Percentiles rank a stretch among this genome's conserved stretches.
Conservation (phyloP, 306 rosid species). For the Canavalia ensiformis region DNA sequence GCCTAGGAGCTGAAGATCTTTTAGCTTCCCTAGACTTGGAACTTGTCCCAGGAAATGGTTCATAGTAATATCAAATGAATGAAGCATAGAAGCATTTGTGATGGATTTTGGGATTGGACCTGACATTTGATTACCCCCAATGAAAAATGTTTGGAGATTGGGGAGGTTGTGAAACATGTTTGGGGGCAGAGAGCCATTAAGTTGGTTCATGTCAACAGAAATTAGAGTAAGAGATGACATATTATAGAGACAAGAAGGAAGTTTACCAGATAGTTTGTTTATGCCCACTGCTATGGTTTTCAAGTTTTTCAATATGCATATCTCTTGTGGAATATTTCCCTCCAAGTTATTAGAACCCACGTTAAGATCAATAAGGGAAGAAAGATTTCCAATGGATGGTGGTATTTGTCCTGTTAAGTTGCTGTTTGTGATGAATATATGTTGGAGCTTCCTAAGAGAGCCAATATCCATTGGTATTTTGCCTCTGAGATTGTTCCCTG, state of each 20-base stretch:
- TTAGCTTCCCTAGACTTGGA: conserved; percentile 46
- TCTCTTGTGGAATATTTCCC: conserved; percentile 48
- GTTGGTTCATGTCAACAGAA: rapidly evolving
- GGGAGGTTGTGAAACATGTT: conserved; percentile 51
- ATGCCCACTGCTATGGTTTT: rapidly evolving
- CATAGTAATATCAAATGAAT: rapidly evolving
- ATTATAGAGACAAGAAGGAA: conserved; percentile 51
- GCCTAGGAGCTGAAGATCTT: not conserved
- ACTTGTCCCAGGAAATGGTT: conserved; percentile 49
- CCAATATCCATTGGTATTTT: conserved; percentile 40
- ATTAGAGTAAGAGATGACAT: conserved; percentile 41
- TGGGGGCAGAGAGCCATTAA: conserved; percentile 53
- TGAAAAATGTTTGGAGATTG: not conserved
- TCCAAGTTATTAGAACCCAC: conserved; percentile 4
- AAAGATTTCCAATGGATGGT: conserved; percentile 48
- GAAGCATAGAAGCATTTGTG: conserved; percentile 48
- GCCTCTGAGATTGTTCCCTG: conserved; percentile 22
- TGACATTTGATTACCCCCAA: conserved; percentile 40
- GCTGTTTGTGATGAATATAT: not conserved
- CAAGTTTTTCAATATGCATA: conserved; percentile 17
- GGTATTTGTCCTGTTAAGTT: conserved; percentile 52
- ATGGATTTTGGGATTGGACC: conserved; percentile 52
- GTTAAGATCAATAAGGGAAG: not conserved
- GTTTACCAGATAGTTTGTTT: conserved; percentile 41
- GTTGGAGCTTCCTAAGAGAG: conserved; percentile 26